These are phyloP conservation scores for Schoenoplectus tabernaemontani DNA, from an alignment of 202 grass and related monocot species.

Conservation along the genomic window DNA sequence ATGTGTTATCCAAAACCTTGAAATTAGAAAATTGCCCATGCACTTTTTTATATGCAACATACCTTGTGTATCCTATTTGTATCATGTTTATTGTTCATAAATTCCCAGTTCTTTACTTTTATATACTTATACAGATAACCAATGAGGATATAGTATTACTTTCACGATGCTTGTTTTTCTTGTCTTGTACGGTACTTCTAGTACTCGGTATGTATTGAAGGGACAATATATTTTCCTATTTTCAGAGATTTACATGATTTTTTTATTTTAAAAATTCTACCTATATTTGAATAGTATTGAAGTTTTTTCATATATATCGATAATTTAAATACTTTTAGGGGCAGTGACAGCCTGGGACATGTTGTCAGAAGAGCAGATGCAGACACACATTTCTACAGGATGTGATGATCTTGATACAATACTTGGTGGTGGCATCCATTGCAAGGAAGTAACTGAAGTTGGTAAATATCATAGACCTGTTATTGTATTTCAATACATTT, in stretches of 20 bases:
- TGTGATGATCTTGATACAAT: slow-evolving; percentile 56
- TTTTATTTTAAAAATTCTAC: neutral
- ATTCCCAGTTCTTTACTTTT: neutral
- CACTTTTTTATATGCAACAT: neutral
- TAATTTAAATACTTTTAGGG: slow-evolving; percentile 35
- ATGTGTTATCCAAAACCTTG: neutral
- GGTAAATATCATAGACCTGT: slow-evolving; percentile 30
- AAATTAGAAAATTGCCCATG: neutral
- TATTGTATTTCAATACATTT: neutral
- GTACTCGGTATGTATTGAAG: neutral
- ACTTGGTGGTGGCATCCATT: slow-evolving; percentile 95
- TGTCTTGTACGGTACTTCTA: neutral
- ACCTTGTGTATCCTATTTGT: neutral
- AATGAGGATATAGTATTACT: neutral
- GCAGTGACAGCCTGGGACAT: slow-evolving; percentile 91
- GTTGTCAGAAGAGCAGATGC: slow-evolving; percentile 83
- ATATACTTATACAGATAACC: neutral
- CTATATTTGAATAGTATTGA: neutral
- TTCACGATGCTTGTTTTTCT: neutral
- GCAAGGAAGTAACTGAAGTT: slow-evolving; percentile 93
- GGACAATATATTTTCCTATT: neutral
- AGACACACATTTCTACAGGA: slow-evolving; percentile 74
- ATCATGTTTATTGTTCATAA: neutral
- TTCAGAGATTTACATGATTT: neutral
- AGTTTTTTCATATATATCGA: neutral